A percentile compares a stretch with the other conserved stretches of the same genome.
phyloP scores from a whole-genome alignment of 139 green algal genomes.

The Picochlorum sp. region DNA sequence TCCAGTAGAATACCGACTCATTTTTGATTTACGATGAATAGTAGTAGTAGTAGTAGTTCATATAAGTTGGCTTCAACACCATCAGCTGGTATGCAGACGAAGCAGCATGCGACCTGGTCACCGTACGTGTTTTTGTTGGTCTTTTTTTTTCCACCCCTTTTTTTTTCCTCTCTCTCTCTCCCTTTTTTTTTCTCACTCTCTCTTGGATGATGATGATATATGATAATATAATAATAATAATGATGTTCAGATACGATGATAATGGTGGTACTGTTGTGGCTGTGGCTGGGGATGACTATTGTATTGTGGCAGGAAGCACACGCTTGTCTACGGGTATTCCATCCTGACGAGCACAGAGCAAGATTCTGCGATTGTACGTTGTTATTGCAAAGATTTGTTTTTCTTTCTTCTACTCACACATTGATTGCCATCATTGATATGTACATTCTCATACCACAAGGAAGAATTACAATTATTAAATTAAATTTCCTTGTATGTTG shows the following conservation, averaged over 20 bases:
- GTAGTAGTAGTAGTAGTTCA: neutral
- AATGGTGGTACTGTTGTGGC: slow-evolving; percentile 75
- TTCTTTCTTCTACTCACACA: no score
- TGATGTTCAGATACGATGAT: slow-evolving; percentile 20
- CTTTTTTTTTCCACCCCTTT: no score
- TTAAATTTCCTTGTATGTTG: neutral
- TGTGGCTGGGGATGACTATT: slow-evolving; percentile 92
- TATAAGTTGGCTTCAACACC: slow-evolving; percentile 7
- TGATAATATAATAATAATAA: neutral
- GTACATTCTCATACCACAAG: neutral
- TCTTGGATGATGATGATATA: neutral
- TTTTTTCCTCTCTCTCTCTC: no score
- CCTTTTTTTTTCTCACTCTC: no score
- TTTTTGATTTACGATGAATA: no score
- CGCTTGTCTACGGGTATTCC: slow-evolving; percentile 92
- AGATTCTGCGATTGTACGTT: slow-evolving; percentile 77
- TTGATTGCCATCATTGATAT: neutral
- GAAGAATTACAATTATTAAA: no score
- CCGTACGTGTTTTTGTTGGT: slow-evolving; percentile 36
- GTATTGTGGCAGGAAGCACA: slow-evolving; percentile 86
- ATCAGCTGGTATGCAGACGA: slow-evolving; percentile 14
- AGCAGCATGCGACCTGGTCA: slow-evolving; percentile 48
- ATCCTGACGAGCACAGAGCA: slow-evolving; percentile 84
- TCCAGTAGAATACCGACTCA: no score
- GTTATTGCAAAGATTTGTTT: neutral